Evolutionary conservation across 1,139 yeast species (phyloP).

Genomic region (Geotrichum bryndzae): DNA sequence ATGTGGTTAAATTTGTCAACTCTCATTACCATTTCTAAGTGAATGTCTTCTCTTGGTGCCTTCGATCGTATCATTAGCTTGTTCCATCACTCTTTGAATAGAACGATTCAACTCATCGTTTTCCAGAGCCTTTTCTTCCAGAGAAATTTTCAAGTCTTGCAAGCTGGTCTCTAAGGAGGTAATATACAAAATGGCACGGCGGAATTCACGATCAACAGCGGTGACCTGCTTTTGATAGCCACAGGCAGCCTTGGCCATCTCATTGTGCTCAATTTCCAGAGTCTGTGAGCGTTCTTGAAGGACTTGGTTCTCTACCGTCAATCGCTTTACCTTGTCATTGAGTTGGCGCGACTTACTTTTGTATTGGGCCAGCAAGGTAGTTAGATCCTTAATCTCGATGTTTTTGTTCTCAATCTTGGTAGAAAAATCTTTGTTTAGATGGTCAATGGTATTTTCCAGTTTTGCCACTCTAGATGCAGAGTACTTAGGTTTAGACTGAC

Average conservation of each 20-base stretch:
- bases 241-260: neutral
- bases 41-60: slow-evolving; percentile 27
- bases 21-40: neutral
- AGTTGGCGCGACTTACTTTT: neutral
- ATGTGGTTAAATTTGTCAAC: neutral
- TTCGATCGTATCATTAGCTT: slow-evolving; percentile 32
- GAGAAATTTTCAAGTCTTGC: slow-evolving; percentile 34
- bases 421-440: neutral
- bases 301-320: slow-evolving; percentile 18
- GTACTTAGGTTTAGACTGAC: neutral
- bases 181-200: slow-evolving; percentile 26
- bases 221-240: slow-evolving; percentile 26
- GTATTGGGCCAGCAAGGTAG: neutral
- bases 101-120: slow-evolving; percentile 35
- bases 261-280: slow-evolving; percentile 6
- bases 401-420: neutral
- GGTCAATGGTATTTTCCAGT: neutral
- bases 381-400: neutral
- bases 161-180: slow-evolving; percentile 30
- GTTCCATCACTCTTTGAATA: slow-evolving; percentile 33
- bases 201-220: slow-evolving; percentile 27
- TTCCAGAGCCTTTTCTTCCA: slow-evolving; percentile 37
- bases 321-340: slow-evolving; percentile 11
- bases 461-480: neutral
- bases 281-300: slow-evolving; percentile 1